Base-by-base conservation (phyloP, 768 basidiomycete genomes). In the Lactarius hengduanensis region DNA sequence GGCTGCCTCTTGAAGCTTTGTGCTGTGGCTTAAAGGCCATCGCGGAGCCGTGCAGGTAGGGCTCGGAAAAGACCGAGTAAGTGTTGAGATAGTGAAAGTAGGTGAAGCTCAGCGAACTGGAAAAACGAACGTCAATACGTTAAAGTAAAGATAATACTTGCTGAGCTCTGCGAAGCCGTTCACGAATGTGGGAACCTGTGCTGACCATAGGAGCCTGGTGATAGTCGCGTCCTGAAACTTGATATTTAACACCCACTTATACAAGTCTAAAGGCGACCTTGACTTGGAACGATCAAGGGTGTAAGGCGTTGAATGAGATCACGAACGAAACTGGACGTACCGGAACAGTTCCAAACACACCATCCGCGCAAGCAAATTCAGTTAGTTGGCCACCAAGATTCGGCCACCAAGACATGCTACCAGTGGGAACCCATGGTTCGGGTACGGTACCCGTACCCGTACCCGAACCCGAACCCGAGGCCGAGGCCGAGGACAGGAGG, bases 211-310 rank as follows among this genome's bases (percentile, higher is more conserved):
- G 76, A 45, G 83, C 86, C 16, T 83, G 82, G 75, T 84, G 22
- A 94, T 75, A 2, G 86, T 78, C 8, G 85, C 83, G 61, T 84
- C 78, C 41, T 85, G 80, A 71, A 98, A 91, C 69, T 80, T 88
- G 71, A 96, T 78, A 66, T 85, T 83, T 64, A 93, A 77, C 10
- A 88, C 77, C 71, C 92, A 88, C 75, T 94, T 96, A 78, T 96
- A 92, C 22, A 88, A 75, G 75, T 98, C 96, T 70, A 84, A 82
- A 62, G 82, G 86, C 2, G 93, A 97, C 64, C 87, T 84, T 13
- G 96, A 85, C 92, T 50, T 96, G 64, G 26, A 45, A 59, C 26
- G 63, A 59, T 38, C 45, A 28, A 47, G 13, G 40, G 38, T 20
- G 26, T 59, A 13, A 55, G 50, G 62, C 43, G 61, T 2, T 1